Evolutionary conservation across 768 basidiomycete genomes (phyloP), one percentile per base, ranked within the genome.

Genomic region (Tulasnella sp.): DNA sequence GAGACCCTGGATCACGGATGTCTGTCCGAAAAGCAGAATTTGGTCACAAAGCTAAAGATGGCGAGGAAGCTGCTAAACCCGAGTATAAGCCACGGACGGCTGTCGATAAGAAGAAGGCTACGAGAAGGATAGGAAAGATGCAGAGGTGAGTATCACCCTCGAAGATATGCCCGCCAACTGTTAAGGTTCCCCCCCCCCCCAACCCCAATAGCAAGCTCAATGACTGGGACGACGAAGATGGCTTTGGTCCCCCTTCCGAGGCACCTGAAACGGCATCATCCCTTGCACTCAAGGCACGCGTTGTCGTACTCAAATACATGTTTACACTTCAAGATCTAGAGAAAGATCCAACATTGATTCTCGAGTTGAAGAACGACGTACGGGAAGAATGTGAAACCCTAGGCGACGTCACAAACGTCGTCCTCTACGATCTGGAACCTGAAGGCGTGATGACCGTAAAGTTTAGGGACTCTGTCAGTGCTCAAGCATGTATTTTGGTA

Each of bases 361-460:
- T 98, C 16, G 96, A 98, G 76, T 84, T 98, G 67, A 98, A 98
- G 78, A 94, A 97, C 77, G 96, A 98, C 75, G 95, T 98, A 19
- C 86, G 96, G 69, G 95, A 96, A 39, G 96, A 98, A 78, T 94
- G 94, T 75, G 88, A 91, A 66, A 85, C 86, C 0, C 80, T 98
- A 14, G 97, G 97, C 35, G 92, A 95, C 76, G 97, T 99, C 5
- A 98, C 97, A 0, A 98, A 94, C 76, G 92, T 98, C 1, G 89
- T 94, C 36, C 80, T 99, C 44, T 98, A 96, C 77, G 80, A 99
- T 95, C 88, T 90, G 84, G 97, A 99, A 79, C 81, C 87, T 39
- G 94, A 96, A 41, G 96, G 97, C 3, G 81, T 98, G 74, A 98
- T 98, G 88, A 95, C 95, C 0, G 89, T 98, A 74, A 97, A 98